Evolutionary conservation across 2,329 filamentous ascomycete genomes (phyloP), one percentile per base, ranked within the genome.

Genomic region (Penicillium sp.): DNA sequence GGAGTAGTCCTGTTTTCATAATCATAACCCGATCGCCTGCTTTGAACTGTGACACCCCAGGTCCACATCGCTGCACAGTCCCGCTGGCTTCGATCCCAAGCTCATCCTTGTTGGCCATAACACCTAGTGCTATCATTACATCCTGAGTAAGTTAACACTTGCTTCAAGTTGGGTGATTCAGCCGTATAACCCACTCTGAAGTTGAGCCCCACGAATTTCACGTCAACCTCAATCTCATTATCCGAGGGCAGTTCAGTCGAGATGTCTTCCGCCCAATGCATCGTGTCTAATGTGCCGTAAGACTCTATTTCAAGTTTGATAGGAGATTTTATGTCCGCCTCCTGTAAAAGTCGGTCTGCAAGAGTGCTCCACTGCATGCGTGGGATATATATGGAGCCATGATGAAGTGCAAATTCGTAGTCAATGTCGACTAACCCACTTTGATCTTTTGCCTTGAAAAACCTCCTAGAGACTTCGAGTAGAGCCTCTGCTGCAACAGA

Each of bases 131-230:
- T 5, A 67, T 59, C 55, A 69, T 64, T 17, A 72, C 56, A 51
- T 74, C 60, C 58, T 62, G 23, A 13, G 1, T 1, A 6, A 30
- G 3, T 43, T 43, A 53, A 32, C 23, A 36, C 10, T 33, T 37
- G n/a, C n/a, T n/a, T n/a, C n/a, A n/a, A n/a, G n/a, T n/a, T n/a
- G n/a, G n/a, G n/a, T 10, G 45, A 47, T 47, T 20, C 23, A 18
- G 21, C 18, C 39, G 15, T 41, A 63, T 68, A 13, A n/a, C n/a
- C n/a, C n/a, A n/a, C n/a, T n/a, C 62, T 61, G 50, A 70, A 70
- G 33, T 71, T 73, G 20, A 73, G 44, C 1, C 63, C 65, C 1
- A 61, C 56, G 9, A 68, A 68, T 36, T 72, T 69, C 45, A 70
- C 61, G 23, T 69, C 61, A 21, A 75, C 57, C 15, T 72, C 69